Conservation (phyloP, 768 basidiomycete species). For the Amanita rubescens region DNA sequence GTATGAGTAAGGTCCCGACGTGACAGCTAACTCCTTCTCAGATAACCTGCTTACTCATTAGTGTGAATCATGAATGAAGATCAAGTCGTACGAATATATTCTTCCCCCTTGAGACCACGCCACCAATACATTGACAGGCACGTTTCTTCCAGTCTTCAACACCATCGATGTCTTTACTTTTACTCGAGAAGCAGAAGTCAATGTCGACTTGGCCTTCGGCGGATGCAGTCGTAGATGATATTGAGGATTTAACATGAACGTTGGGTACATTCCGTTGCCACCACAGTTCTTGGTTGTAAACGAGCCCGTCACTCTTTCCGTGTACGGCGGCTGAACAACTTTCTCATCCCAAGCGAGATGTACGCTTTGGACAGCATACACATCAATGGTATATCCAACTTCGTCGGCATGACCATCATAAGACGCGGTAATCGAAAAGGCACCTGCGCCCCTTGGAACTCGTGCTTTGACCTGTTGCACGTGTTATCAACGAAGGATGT, state of each 20-base stretch:
- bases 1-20: constrained; percentile 78
- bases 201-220: constrained; percentile 9
- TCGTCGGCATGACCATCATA: constrained; percentile 61
- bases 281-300: constrained; percentile 72
- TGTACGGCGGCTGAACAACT: constrained; percentile 29
- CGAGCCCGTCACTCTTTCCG: constrained; percentile 38
- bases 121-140: constrained; percentile 66
- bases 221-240: constrained; percentile 61
- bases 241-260: constrained; percentile 89
- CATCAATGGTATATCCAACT: constrained; percentile 63
- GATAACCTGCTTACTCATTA: constrained; percentile 31
- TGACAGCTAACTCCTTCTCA: constrained; percentile 62
- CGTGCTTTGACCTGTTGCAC: constrained; percentile 26
- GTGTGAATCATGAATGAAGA: background rate
- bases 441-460: constrained; percentile 30
- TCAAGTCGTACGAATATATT: constrained; percentile 50
- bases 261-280: constrained; percentile 72
- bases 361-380: constrained; percentile 36
- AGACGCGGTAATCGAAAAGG: constrained; percentile 50
- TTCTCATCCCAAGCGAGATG: constrained; percentile 42
- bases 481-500: background rate
- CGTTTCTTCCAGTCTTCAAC: constrained; percentile 50
- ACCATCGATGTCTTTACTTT: constrained; percentile 36
- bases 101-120: constrained; percentile 74
- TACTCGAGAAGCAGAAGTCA: background rate